Base-by-base conservation (phyloP, 768 basidiomycete species). In the Leccinum disarticulatum region DNA sequence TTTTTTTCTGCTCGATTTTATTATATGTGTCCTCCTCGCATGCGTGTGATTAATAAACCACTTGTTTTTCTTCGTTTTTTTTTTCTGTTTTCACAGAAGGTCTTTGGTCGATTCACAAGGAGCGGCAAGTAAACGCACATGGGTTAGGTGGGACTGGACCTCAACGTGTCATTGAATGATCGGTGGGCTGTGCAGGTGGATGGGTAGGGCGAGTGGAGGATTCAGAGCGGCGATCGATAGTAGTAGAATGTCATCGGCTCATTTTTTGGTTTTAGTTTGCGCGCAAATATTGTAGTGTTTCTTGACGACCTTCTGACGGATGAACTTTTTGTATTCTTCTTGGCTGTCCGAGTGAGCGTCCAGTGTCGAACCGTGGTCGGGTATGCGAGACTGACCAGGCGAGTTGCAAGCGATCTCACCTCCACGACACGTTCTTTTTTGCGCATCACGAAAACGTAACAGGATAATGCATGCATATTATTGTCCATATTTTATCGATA, bases 401-500 rank as follows among this genome's bases (percentile, higher is more conserved):
- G 11, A 31, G 50, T 11, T n/a, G 30, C 43, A 46, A 19, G 51
- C 25, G 51, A 52, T 52, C 51, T 52, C 51, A 28, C 31, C 9
- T 33, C 31, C 17, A 28, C 49, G 17, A n/a, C 11, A 22, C 7
- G 25, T 22, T 47, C 4, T 46, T 47, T 3, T 22, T 22, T 13
- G n/a, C 17, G 17, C 17, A 41, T n/a, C 41, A 41, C 17, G 4
- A 17, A 41, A n/a, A 4, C 41, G 17, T n/a, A 41, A n/a, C 33
- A 35, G 33, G 51, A 68, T 58, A 55, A 31, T 48, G 36, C 9
- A 13, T 66, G 55, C 58, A 66, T 66, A 30, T 6, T 6, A 58
- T 61, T 61, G 41, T 22, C 2, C 25, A 66, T 73, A 71, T 51
- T 64, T 33, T 71, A 73, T 60, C 53, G 57, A 73, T 67, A 69